These are phyloP conservation scores for Brassica rapa DNA, from an alignment of 345 rosid species.

Conservation along the genomic window DNA sequence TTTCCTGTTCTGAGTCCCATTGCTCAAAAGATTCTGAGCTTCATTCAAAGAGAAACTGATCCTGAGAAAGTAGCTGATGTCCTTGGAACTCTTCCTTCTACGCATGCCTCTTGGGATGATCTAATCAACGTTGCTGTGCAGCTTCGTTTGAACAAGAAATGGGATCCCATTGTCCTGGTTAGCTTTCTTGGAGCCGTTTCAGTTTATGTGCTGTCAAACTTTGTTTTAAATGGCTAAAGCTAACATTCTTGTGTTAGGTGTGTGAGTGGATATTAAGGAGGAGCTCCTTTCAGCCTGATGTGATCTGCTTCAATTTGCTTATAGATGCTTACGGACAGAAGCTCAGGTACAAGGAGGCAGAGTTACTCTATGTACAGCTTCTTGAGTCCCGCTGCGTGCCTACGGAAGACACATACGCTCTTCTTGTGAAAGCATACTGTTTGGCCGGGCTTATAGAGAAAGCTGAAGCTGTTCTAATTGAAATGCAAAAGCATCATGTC, in stretches of 20 bases:
- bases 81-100: constrained; percentile 64
- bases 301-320: constrained; percentile 83
- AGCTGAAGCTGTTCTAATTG: constrained; percentile 75
- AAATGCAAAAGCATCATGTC: constrained; percentile 73
- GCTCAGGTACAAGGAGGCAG: constrained; percentile 64
- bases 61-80: constrained; percentile 47
- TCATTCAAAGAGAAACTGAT: constrained; percentile 56
- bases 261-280: constrained; percentile 81
- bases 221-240: constrained; percentile 3
- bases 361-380: constrained; percentile 68
- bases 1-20: constrained; percentile 83
- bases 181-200: constrained; percentile 4
- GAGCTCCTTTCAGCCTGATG: constrained; percentile 84
- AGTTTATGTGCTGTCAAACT: not conserved
- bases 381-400: constrained; percentile 76
- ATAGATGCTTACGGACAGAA: constrained; percentile 87
- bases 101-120: constrained; percentile 87
- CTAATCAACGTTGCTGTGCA: constrained; percentile 76
- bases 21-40: constrained; percentile 68
- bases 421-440: constrained; percentile 82
- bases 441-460: constrained; percentile 55
- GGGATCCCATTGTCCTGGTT: constrained; percentile 76
- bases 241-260: constrained; percentile 48
- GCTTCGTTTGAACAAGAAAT: constrained; percentile 73
- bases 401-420: constrained; percentile 87